Evolutionary conservation across 2,329 filamentous ascomycete genomes (phyloP), one percentile per base, ranked within the genome.

Genomic region (Neofusicoccum laricinum): DNA sequence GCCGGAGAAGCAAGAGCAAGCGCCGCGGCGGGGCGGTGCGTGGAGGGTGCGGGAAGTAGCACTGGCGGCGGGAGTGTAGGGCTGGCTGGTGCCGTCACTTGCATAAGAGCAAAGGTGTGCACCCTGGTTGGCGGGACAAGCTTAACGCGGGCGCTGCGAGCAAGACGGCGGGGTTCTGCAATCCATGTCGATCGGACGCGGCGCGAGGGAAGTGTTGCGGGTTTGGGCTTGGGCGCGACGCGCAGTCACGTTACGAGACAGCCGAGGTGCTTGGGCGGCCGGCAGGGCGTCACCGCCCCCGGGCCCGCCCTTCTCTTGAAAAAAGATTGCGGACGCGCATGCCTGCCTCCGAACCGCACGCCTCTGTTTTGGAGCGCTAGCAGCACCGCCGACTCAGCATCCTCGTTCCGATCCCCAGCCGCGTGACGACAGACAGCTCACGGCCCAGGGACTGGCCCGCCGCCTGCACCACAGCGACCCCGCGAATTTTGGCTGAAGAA

Each of bases 401-500:
- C 55, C 55, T 46, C 55, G 55, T 21, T 59, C 40, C 30, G 55
- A 59, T 59, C 55, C 12, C 55, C 36, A 30, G 55, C 49, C 40
- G 55, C 55, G 40, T 59, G 55, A 59, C 55, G 55, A 51, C 32
- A 51, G 49, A 15, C 46, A 32, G 46, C 49, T 38, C 55, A 45
- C 55, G 55, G 55, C 30, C 55, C 55, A 59, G n/a, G 15, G 14
- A 15, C 38, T 25, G 53, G 53, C 53, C 53, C 40, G 48, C 8
- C 49, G 12, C 8, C n/a, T n/a, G 14, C 14, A 12, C 41, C 43
- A 49, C 45, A 50, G 41, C 46, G 61, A 51, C 63, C 46, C 55
- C 51, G 53, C 63, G 55, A 61, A 61, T 61, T 46, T 46, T 61
- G 38, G 19, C 25, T 34, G 32, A 61, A 50, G 43, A 61, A 61